phyloP scores from a whole-genome alignment of 306 rosid genomes.

The Amphicarpaea edgeworthii region DNA sequence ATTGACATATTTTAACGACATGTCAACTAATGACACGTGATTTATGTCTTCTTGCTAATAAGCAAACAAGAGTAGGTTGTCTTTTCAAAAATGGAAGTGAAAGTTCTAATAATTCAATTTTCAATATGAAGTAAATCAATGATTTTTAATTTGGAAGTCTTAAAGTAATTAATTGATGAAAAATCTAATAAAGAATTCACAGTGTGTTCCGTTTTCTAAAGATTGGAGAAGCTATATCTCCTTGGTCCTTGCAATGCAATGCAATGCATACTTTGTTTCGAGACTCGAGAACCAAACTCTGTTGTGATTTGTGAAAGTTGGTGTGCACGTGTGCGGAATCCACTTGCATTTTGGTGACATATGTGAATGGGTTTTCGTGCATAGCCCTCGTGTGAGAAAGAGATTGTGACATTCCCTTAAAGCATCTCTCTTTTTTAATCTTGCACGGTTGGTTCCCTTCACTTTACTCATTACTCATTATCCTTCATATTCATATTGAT shows the following conservation, averaged over 20 bases:
- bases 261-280: no score
- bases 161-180: no score
- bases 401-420: slow-evolving; percentile 58
- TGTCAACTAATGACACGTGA: background rate
- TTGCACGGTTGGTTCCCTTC: slow-evolving; percentile 71
- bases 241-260: background rate
- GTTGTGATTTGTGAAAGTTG: slow-evolving; percentile 45
- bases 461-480: slow-evolving; percentile 43
- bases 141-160: no score
- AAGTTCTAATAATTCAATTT: no score
- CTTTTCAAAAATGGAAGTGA: no score
- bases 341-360: slow-evolving; percentile 49
- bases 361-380: slow-evolving; percentile 62
- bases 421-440: slow-evolving; percentile 47
- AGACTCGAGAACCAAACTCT: no score
- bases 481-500: background rate
- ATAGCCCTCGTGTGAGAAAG: slow-evolving; percentile 57
- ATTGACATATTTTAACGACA: background rate
- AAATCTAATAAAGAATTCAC: no score
- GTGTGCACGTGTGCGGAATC: slow-evolving; percentile 69
- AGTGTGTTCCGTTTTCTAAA: no score
- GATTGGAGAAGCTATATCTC: background rate
- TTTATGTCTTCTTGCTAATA: no score
- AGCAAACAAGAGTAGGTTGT: background rate
- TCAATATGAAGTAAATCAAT: no score